These are phyloP conservation scores for Pestalotiopsis sp. DNA, from an alignment of 2,329 filamentous ascomycete species.

Conservation along the genomic window DNA sequence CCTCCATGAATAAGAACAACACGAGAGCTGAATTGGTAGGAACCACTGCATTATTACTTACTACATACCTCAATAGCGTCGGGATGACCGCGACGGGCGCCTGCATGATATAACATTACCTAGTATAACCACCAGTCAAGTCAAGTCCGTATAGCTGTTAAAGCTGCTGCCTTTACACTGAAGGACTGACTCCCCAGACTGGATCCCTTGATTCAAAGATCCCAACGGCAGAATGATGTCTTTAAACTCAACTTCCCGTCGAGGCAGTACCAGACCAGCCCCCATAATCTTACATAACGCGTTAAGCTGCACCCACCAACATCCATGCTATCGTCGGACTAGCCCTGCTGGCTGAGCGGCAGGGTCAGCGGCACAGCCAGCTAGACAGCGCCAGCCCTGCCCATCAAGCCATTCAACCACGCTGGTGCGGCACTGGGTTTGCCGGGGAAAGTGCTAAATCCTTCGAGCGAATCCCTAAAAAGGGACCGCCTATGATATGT, in stretches of 20 bases:
- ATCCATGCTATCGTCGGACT: neutral
- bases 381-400: neutral
- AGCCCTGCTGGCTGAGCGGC: neutral
- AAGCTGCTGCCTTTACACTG: neutral
- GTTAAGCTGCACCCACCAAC: neutral
- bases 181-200: neutral
- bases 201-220: neutral
- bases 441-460: slow-evolving; percentile 1
- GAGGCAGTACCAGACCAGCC: neutral
- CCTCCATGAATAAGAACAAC: neutral
- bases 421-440: neutral
- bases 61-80: neutral
- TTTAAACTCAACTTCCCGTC: neutral
- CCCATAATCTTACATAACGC: neutral
- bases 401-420: neutral
- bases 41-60: neutral
- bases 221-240: neutral
- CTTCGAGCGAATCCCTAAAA: neutral
- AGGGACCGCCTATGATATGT: neutral
- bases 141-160: neutral
- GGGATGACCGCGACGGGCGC: neutral
- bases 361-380: neutral
- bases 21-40: neutral
- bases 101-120: neutral
- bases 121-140: neutral